Evolutionary conservation across 2,329 filamentous ascomycete genomes (phyloP).

Genomic region (Talaromyces atroroseus): DNA sequence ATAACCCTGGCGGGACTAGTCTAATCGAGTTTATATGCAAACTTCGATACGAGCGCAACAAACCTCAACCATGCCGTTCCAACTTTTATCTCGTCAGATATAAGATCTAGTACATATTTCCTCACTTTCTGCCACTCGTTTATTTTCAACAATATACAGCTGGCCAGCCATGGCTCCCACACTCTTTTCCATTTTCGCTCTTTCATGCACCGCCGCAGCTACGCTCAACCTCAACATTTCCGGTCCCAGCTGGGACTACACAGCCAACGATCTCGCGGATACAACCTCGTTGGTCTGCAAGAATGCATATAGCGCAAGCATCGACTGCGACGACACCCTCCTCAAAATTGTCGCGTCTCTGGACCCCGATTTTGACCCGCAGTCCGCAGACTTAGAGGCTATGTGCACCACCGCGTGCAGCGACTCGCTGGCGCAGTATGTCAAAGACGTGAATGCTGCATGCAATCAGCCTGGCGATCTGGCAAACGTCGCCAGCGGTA

Average conservation of each 20-base stretch:
- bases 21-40: background rate
- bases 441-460: constrained; percentile 21
- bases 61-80: background rate
- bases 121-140: background rate
- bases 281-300: constrained; percentile 27
- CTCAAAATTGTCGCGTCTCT: constrained; percentile 25
- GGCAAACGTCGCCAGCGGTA: constrained; percentile 17
- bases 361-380: constrained; percentile 23
- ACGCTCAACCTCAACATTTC: constrained; percentile 24
- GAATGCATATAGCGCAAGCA: constrained; percentile 24
- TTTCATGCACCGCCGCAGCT: constrained; percentile 17
- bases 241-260: constrained; percentile 27
- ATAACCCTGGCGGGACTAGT: background rate
- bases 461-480: constrained; percentile 24
- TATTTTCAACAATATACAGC: background rate
- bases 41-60: background rate
- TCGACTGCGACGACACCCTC: constrained; percentile 27
- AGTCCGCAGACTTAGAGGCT: constrained; percentile 19
- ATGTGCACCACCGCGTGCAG: constrained; percentile 24
- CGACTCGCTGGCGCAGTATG: constrained; percentile 21
- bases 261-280: constrained; percentile 24
- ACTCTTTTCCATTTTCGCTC: constrained; percentile 14
- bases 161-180: constrained; percentile 13
- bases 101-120: background rate
- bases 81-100: background rate